These are phyloP conservation scores for Elasticomyces elasticus DNA, from an alignment of 495 filamentous ascomycete species.

Conservation along the genomic window DNA sequence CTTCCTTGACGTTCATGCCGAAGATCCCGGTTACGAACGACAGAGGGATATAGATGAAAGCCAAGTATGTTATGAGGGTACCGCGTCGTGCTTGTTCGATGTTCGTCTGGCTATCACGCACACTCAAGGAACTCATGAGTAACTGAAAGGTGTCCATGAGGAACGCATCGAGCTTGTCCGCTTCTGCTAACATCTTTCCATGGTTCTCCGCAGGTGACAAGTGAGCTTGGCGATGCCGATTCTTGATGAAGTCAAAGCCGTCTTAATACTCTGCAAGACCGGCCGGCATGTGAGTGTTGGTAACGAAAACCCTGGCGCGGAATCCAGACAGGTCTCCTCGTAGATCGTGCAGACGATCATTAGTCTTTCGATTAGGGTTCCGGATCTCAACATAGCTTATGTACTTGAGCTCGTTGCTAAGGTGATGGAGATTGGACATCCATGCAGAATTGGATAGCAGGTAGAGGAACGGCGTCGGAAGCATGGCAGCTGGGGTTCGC, in stretches of 20 bases:
- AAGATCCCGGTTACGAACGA: slow-evolving; percentile 9
- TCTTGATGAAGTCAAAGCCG: background rate
- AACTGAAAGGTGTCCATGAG: slow-evolving; percentile 1
- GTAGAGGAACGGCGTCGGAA: background rate
- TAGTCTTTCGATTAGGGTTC: background rate
- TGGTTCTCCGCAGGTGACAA: background rate
- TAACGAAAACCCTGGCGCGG: background rate
- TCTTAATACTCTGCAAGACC: background rate
- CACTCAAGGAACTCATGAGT: background rate
- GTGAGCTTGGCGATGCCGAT: background rate
- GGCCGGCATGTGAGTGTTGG: background rate
- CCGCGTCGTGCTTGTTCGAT: background rate
- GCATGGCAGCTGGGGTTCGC: background rate
- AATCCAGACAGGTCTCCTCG: background rate
- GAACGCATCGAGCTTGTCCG: background rate
- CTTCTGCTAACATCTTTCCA: background rate
- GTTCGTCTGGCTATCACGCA: background rate
- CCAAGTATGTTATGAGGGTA: background rate
- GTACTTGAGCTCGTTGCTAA: background rate
- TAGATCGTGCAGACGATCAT: background rate
- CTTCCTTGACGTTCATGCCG: slow-evolving; percentile 11
- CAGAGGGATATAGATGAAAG: slow-evolving; percentile 10
- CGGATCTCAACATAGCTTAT: slow-evolving; percentile 3
- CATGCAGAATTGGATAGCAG: background rate
- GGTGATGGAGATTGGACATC: background rate